Evolutionary conservation across 208 protist genomes (phyloP).

Genomic region (Borovskyia barvae): DNA sequence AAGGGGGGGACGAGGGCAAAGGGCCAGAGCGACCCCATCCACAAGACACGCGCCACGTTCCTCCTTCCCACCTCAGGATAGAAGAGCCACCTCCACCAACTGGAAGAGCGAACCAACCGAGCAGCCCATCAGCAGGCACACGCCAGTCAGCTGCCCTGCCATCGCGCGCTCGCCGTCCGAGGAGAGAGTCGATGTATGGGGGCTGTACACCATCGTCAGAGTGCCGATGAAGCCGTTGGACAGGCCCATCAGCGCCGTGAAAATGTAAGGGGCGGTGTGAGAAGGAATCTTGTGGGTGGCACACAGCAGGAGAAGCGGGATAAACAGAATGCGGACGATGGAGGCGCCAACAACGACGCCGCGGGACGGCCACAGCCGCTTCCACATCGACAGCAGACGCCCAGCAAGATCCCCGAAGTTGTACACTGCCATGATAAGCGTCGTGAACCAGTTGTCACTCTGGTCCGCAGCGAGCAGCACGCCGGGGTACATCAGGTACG

Average conservation of each 20-base stretch:
- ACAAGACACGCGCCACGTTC: background rate
- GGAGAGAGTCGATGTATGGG: constrained; percentile 33
- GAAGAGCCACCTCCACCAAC: constrained; percentile 44
- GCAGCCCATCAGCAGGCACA: constrained; percentile 60
- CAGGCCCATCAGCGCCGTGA: constrained; percentile 50
- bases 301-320: constrained; percentile 79
- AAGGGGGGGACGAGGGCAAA: too few species aligned
- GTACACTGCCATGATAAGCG: constrained; percentile 65
- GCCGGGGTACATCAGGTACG: constrained; percentile 80
- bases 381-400: constrained; percentile 44
- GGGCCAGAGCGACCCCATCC: too few species aligned
- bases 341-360: constrained; percentile 32
- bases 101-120: constrained; percentile 64
- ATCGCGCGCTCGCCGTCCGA: constrained; percentile 59
- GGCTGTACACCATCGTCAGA: constrained; percentile 76
- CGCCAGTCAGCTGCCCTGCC: constrained; percentile 58
- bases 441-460: constrained; percentile 64
- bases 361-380: constrained; percentile 42
- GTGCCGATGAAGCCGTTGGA: constrained; percentile 80
- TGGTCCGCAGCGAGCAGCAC: constrained; percentile 57
- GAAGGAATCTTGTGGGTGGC: constrained; percentile 50
- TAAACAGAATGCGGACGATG: constrained; percentile 48
- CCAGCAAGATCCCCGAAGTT: constrained; percentile 70
- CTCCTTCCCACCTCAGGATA: background rate
- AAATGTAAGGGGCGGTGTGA: constrained; percentile 45